Conservation (phyloP, 2,329 filamentous ascomycete species). For the Talaromyces piceae region DNA sequence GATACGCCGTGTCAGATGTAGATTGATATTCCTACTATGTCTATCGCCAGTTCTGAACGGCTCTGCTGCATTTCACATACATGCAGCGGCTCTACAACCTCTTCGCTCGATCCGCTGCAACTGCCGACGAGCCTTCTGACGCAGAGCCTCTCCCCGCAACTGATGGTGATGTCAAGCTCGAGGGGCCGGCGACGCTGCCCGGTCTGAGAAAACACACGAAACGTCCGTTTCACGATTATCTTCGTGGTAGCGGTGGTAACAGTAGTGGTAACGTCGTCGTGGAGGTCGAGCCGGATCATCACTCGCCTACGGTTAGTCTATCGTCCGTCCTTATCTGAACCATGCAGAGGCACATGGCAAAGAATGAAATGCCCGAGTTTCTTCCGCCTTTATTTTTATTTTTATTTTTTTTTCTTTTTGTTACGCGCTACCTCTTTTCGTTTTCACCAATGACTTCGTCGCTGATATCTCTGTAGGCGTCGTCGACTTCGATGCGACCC, state of each 20-base stretch:
- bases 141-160: slow-evolving; percentile 12
- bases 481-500: not conserved
- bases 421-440: too few relatives aligned
- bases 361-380: too few relatives aligned
- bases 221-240: too few relatives aligned
- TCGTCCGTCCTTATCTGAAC: not conserved
- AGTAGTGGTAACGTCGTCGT: not conserved
- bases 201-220: slow-evolving; percentile 15
- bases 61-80: slow-evolving; percentile 11
- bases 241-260: not conserved
- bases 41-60: slow-evolving; percentile 13
- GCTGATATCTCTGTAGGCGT: not conserved
- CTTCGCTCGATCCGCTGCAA: slow-evolving; percentile 9
- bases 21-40: slow-evolving; percentile 1
- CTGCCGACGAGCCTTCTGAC: slow-evolving; percentile 6
- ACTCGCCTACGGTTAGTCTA: not conserved
- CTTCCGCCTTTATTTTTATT: too few relatives aligned
- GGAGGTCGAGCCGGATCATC: not conserved
- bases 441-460: not conserved
- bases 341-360: too few relatives aligned
- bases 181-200: slow-evolving; percentile 18
- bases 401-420: too few relatives aligned
- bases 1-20: not conserved
- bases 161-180: slow-evolving; percentile 18
- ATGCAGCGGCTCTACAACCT: slow-evolving; percentile 16